Base-by-base conservation (phyloP, 2,329 filamentous ascomycete species). In the Colletotrichum ledebouriae region DNA sequence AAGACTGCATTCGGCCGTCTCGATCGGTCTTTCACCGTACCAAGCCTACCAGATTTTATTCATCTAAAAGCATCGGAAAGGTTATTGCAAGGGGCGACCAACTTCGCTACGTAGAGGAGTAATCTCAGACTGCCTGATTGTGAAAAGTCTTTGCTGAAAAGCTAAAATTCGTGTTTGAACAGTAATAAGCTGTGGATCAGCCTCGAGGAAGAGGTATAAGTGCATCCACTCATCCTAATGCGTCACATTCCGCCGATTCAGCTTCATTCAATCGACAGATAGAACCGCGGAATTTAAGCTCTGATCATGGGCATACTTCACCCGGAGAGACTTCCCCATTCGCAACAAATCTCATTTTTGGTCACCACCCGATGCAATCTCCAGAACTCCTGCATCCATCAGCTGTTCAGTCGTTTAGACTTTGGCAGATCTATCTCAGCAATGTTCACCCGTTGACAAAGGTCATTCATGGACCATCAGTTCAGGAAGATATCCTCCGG, bases 391-490 rank as follows among this genome's bases (percentile, higher is more conserved):
- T 66, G 4, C 22, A 66, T 12, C 63, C 63, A 12, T 66, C 50
- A 3, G 58, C 63, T 9, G 33, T 66, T 2, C 63, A 66, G 37
- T 62, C 63, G 2, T 66, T 92, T 73, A 85, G 85, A 58, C 82
- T 94, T 4, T 94, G 92, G 92, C 90, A 93, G 75, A 81, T 88
- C 7, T 94, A 90, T 71, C 80, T 94, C 4, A 88, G 92, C 55
- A 90, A 92, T 68, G 88, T 94, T 60, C 91, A 94, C 72, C 91
- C 92, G 0, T 76, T 93, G 49, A 87, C 89, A 71, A 94, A 94
- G 75, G 79, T 88, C 49, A 87, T 93, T 39, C 92, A 94, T 74
- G 86, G 90, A 1, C 92, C 92, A 0, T 89, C 89, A 0, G 77
- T 93, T 2, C 89, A 93, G 73, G 66, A 67, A n/a, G 49, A 62